Evolutionary conservation across 306 rosid species (phyloP).

Genomic region (Inga laurina): DNA sequence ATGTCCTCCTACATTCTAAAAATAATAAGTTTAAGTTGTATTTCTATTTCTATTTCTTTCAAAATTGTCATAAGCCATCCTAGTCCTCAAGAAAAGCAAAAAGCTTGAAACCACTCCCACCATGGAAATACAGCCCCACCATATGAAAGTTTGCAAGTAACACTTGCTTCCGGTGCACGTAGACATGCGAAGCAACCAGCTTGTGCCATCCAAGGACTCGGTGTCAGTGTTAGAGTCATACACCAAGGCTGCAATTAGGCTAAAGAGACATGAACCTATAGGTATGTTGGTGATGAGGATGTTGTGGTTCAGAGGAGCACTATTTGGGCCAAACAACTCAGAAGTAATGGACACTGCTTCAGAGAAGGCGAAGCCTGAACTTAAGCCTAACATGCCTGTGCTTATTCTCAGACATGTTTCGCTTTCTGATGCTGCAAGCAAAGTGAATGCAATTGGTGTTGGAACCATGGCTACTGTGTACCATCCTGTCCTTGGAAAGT

Average conservation of each 20-base stretch:
- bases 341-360: conserved; percentile 52
- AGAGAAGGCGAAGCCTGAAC: conserved; percentile 54
- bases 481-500: conserved; percentile 64
- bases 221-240: conserved; percentile 60
- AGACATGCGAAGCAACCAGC: conserved; percentile 44
- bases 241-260: conserved; percentile 65
- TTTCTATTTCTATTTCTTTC: conserved; percentile 38
- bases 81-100: conserved; percentile 65
- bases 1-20: not conserved
- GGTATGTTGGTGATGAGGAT: conserved; percentile 63
- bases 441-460: conserved; percentile 49
- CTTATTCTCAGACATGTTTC: conserved; percentile 33
- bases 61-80: conserved; percentile 51
- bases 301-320: conserved; percentile 56
- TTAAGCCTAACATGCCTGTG: conserved; percentile 47
- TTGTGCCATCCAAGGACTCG: not conserved
- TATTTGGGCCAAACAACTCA: conserved; percentile 56
- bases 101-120: conserved; percentile 65
- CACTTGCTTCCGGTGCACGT: conserved; percentile 76
- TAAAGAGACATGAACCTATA: conserved; percentile 47
- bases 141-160: conserved; percentile 66
- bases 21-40: conserved; percentile 12
- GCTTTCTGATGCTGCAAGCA: conserved; percentile 41
- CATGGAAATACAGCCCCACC: conserved; percentile 73
- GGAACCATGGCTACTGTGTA: conserved; percentile 49